Base-by-base conservation (phyloP, 108 stramenopile genomes). In the Cyclotella choctawhatcheeana region DNA sequence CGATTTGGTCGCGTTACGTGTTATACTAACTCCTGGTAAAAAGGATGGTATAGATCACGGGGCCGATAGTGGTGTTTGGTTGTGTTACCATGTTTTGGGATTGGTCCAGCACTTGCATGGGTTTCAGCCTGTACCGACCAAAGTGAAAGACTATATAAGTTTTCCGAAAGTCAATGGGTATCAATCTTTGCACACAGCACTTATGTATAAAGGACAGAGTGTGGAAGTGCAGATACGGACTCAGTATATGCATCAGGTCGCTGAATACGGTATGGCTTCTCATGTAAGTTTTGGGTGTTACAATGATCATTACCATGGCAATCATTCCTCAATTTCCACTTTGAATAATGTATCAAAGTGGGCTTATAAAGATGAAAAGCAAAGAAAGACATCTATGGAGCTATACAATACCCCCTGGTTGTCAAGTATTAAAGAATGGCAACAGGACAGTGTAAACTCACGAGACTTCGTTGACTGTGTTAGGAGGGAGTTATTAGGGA, bases 161-260 rank as follows among this genome's bases (percentile, higher is more conserved):
- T 91, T 95, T 44, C 96, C 96, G 30, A 97, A 97, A 68, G 91
- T 93, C 5, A 98, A 98, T 79, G 93, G 93, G 3, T 98, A 98
- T 64, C 96, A 95, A 73, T 88, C 88, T 27, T 69, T 98, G 5
- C 97, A 98, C 75, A 95, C 97, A 16, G 89, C 95, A 25, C 73
- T 97, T 4, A 89, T 92, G 22, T 72, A 88, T 55, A 88, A 92
- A 52, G 95, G 93, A 7, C 93, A 97, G 69, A 86, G 90, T 17
- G 94, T 98, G 44, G 97, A 98, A 75, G 96, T 98, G 0, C 97
- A 98, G 81, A 97, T 98, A 35, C 84, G 97, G 16, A 98, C 97
- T 5, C 80, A 79, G 40, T 79, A 79, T 52, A 98, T 98, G 97
- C 96, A 98, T 67, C 84, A 92, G 44, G 91, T 97, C 22, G 97